Evolutionary conservation across 2,329 filamentous ascomycete genomes (phyloP), one percentile per base, ranked within the genome.

Genomic region (Fusarium decemcellulare): DNA sequence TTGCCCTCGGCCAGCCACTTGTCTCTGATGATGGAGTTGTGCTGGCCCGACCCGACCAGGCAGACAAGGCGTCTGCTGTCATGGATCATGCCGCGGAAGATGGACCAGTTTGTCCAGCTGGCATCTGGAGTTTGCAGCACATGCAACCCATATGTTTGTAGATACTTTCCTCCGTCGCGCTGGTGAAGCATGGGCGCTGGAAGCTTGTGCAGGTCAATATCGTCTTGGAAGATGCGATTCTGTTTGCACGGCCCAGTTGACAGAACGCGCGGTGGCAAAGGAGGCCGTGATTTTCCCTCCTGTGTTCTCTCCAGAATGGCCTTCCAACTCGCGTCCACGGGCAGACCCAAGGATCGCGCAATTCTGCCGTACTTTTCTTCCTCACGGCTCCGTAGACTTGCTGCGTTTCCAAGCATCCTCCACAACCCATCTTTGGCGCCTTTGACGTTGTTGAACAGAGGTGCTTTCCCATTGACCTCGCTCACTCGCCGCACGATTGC

Each of bases 101-200:
- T 82, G 1, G 80, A 82, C 82, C 82, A 84, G 65, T 84, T 84
- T 0, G 81, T 84, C 84, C 84, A 87, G n/a, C 73, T 74, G 2
- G 77, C 80, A 54, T 83, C 81, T 0, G 84, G 83, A 1, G 79
- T 77, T 61, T 83, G 81, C 0, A 86, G 71, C 11, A 86, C 72
- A 58, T 86, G 79, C 73, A 87, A 83, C 3, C 85, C 85, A 47
- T 81, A 84, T 0, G 84, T 87, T 60, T 86, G 84, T n/a, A 87
- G 74, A 60, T 86, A 87, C 54, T 83, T 83, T 0, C 85, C 85
- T 0, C 85, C 84, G 55, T 87, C 84, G 0, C 73, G 68, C 61
- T 81, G 59, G 70, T 86, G 81, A 0, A 86, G 73, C 5, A 80
- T 53, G 0, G 84, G 85, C 0, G 76, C 77, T 0, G 84, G 83